phyloP scores from a whole-genome alignment of 2,329 filamentous ascomycete species.

The Aschersonia sp. region DNA sequence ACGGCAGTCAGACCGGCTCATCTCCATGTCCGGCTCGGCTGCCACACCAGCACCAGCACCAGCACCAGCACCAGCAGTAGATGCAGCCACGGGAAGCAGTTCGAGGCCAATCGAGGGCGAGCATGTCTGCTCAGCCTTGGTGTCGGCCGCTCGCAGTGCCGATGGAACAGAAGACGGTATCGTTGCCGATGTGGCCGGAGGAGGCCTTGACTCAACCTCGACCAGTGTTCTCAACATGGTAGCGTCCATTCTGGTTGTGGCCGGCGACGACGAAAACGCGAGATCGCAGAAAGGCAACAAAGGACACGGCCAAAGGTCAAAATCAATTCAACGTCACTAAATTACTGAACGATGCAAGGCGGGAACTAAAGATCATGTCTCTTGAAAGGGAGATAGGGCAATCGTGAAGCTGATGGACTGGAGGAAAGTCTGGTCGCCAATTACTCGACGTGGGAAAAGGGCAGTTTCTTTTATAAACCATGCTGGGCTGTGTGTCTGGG shows the following conservation, averaged over 20 bases:
- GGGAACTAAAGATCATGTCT: too few species aligned
- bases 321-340: too few species aligned
- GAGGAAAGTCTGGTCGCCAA: too few species aligned
- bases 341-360: too few species aligned
- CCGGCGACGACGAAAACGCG: too few species aligned
- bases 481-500: too few species aligned
- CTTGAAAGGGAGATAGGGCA: too few species aligned
- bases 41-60: too few species aligned
- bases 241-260: constrained; percentile 15
- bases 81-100: constrained; percentile 4
- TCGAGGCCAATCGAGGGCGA: neutral
- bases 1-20: constrained; percentile 36
- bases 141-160: neutral
- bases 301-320: too few species aligned
- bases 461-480: neutral
- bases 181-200: neutral
- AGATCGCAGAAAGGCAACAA: too few species aligned
- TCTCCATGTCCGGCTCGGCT: constrained; percentile 26
- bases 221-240: constrained; percentile 17
- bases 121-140: neutral
- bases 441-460: neutral
- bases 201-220: constrained; percentile 13
- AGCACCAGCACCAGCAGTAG: neutral
- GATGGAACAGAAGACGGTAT: neutral
- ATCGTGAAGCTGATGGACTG: too few species aligned